Percentiles rank a stretch among this genome's conserved stretches.
Evolutionary conservation across 2,329 filamentous ascomycete genomes (phyloP).

Genomic region (Hypoxylon sp.): DNA sequence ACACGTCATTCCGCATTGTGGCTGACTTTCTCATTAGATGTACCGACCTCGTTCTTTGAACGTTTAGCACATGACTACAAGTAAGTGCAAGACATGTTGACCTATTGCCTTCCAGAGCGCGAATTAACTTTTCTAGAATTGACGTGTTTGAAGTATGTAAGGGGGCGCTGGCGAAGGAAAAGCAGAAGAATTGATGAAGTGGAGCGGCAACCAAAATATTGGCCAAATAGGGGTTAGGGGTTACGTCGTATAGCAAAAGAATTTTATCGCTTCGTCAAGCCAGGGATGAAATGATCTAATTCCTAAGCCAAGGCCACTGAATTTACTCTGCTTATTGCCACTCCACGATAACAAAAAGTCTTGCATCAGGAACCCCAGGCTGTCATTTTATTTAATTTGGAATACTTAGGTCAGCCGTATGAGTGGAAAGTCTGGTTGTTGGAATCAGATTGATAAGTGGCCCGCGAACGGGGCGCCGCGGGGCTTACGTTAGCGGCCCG

Average conservation of each 20-base stretch:
- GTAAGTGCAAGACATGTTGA: conserved; percentile 7
- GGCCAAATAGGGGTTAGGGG: neutral
- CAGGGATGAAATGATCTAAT: conserved; percentile 10
- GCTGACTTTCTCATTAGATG: conserved; percentile 18
- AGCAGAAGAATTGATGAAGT: neutral
- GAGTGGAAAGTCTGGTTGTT: neutral
- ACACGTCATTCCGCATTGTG: neutral
- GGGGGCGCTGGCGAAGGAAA: conserved; percentile 18
- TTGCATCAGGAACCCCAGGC: neutral
- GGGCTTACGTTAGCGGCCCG: neutral
- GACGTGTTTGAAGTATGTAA: conserved; percentile 35
- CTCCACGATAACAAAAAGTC: neutral
- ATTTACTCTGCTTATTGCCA: too few relatives aligned
- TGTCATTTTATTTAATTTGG: neutral
- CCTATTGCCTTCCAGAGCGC: neutral
- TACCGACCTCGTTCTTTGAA: conserved; percentile 30
- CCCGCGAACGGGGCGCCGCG: neutral
- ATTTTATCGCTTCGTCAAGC: conserved; percentile 5
- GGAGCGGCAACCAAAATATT: too few relatives aligned
- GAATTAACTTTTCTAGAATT: conserved; percentile 12
- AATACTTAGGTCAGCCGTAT: neutral
- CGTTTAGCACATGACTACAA: conserved; percentile 22
- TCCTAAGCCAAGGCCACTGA: too few relatives aligned
- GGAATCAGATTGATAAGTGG: neutral
- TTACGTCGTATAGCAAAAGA: neutral